Percentiles rank a stretch among this genome's conserved stretches.
phyloP scores from a whole-genome alignment of 768 basidiomycete species.

The Suillus subluteus region DNA sequence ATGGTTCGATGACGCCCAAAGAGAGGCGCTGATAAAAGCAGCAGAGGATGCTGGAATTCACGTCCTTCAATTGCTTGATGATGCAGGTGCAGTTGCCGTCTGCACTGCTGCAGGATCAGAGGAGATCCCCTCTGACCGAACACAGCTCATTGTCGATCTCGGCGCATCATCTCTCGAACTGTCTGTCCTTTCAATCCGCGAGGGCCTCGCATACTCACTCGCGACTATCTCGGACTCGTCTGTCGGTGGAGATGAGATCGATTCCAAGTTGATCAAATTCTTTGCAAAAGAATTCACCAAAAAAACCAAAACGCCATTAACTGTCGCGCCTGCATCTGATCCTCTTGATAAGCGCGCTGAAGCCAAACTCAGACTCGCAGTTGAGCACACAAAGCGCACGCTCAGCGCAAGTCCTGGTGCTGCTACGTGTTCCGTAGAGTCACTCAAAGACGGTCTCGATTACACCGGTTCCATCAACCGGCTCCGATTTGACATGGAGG shows the following conservation, averaged over 20 bases:
- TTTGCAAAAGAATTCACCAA: conserved; percentile 97
- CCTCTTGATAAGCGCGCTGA: conserved; percentile 79
- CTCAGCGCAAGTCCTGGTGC: conserved; percentile 85
- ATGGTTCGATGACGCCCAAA: conserved; percentile 72
- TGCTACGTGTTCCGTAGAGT: conserved; percentile 91
- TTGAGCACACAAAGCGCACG: conserved; percentile 94
- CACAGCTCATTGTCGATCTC: conserved; percentile 80
- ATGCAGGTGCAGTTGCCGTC: conserved; percentile 73
- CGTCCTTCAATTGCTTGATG: conserved; percentile 87
- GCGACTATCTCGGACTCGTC: conserved; percentile 48
- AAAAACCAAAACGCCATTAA: conserved; percentile 82
- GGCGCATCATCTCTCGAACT: conserved; percentile 75
- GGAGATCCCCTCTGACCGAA: conserved; percentile 61
- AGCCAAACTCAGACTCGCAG: conserved; percentile 89
- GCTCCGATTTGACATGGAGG: conserved; percentile 62
- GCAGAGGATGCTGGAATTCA: conserved; percentile 80
- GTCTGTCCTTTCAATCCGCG: conserved; percentile 71
- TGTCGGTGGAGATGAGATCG: conserved; percentile 73
- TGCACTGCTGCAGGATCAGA: conserved; percentile 52
- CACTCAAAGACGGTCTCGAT: conserved; percentile 91
- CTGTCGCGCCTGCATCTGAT: conserved; percentile 61
- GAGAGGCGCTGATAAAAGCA: conserved; percentile 70
- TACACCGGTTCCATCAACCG: conserved; percentile 73
- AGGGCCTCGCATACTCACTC: conserved; percentile 72
- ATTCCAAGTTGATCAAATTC: conserved; percentile 83